Conservation (phyloP, 176 grass and related monocot species). For the Triticum urartu region DNA sequence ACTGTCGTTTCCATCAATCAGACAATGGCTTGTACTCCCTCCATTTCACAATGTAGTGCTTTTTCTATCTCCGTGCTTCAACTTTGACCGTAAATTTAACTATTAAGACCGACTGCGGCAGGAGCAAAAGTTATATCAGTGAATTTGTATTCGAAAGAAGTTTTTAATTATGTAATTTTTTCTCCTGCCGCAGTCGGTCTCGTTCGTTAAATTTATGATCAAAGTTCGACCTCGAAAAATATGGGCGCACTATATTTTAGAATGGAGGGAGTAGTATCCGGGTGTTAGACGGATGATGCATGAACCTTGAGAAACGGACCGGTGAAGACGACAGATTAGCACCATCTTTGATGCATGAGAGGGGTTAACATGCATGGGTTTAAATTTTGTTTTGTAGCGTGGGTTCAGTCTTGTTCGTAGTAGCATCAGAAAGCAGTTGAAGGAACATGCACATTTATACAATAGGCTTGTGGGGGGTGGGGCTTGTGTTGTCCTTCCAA, state of each 20-base stretch:
- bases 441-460: not conserved
- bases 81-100: no score
- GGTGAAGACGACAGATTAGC: constrained; percentile 13
- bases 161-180: no score
- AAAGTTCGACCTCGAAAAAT: no score
- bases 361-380: not conserved
- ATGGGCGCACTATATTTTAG: no score
- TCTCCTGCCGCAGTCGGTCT: no score
- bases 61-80: no score
- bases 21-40: not conserved
- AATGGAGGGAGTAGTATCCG: not conserved
- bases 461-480: not conserved
- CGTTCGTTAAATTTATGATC: no score
- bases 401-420: not conserved
- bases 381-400: no score
- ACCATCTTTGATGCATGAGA: constrained; percentile 3
- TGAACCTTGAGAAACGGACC: constrained; percentile 41
- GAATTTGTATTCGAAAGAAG: no score
- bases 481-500: not conserved
- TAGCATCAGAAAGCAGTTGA: not conserved
- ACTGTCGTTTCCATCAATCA: constrained; percentile 28
- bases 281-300: not conserved
- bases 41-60: no score
- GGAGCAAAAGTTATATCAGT: no score
- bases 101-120: no score